These are phyloP conservation scores for Kwoniella dejecticola DNA, from an alignment of 768 basidiomycete genomes.

Conservation along the genomic window DNA sequence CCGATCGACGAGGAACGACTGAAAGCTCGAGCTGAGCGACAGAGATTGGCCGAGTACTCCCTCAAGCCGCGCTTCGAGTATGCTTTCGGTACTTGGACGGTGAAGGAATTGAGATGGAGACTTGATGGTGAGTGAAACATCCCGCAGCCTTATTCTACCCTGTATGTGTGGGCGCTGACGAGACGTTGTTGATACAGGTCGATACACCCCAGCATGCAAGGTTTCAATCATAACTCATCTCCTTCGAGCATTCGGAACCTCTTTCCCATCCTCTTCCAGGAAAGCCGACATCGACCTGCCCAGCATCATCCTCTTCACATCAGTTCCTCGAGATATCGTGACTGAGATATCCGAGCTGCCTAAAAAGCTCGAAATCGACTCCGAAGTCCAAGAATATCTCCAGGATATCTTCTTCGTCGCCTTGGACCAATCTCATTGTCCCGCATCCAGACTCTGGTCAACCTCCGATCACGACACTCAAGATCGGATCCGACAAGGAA, in stretches of 20 bases:
- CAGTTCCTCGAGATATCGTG: slow-evolving; percentile 31
- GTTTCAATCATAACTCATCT: slow-evolving; percentile 34
- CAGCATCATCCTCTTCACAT: slow-evolving; percentile 34
- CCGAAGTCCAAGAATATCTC: slow-evolving; percentile 26
- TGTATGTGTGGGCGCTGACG: background rate
- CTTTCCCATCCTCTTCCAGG: slow-evolving; percentile 31
- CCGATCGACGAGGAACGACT: slow-evolving; percentile 26
- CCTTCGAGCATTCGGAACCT: slow-evolving; percentile 31
- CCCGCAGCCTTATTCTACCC: background rate
- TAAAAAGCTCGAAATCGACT: slow-evolving; percentile 24
- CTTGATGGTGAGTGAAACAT: slow-evolving; percentile 38
- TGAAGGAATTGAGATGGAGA: slow-evolving; percentile 37
- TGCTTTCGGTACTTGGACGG: slow-evolving; percentile 46
- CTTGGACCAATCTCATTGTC: background rate
- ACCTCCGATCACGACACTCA: background rate
- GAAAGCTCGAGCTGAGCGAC: slow-evolving; percentile 34
- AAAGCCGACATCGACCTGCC: slow-evolving; percentile 31
- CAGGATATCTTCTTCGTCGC: slow-evolving; percentile 36
- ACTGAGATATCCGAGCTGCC: slow-evolving; percentile 25
- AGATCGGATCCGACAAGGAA: slow-evolving; percentile 11
- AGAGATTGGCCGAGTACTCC: slow-evolving; percentile 39
- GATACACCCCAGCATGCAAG: slow-evolving; percentile 45
- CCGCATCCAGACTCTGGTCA: slow-evolving; percentile 10
- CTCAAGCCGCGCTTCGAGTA: slow-evolving; percentile 47
- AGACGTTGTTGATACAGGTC: slow-evolving; percentile 23